These are phyloP conservation scores for Terana coerulea DNA, from an alignment of 768 basidiomycete genomes.

Conservation along the genomic window DNA sequence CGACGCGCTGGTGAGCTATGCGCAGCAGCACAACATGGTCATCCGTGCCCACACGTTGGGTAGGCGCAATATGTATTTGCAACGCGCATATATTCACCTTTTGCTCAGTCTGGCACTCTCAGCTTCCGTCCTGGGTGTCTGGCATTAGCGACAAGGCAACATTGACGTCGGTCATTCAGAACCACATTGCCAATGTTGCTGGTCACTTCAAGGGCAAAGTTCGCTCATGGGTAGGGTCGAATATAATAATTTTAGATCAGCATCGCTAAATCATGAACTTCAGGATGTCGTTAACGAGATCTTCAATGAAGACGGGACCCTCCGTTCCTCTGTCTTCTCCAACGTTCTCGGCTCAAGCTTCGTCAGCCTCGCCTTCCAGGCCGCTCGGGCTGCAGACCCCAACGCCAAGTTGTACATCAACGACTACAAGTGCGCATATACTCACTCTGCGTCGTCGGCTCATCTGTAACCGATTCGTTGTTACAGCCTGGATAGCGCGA, in stretches of 20 bases:
- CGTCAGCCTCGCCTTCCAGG: slow-evolving; percentile 48
- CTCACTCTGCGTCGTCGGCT: neutral
- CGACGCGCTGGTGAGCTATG: slow-evolving; percentile 30
- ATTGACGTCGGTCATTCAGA: slow-evolving; percentile 29
- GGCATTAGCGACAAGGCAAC: slow-evolving; percentile 23
- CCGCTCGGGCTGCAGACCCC: slow-evolving; percentile 46
- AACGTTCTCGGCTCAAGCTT: slow-evolving; percentile 48
- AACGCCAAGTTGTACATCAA: slow-evolving; percentile 45
- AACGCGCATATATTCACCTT: neutral
- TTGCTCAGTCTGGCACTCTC: slow-evolving; percentile 29
- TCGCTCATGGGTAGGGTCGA: slow-evolving; percentile 32
- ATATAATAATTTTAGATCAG: neutral
- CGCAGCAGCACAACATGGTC: slow-evolving; percentile 23
- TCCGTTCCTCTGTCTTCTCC: slow-evolving; percentile 44
- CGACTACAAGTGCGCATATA: slow-evolving; percentile 30
- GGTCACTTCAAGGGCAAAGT: slow-evolving; percentile 32
- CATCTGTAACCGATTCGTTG: neutral
- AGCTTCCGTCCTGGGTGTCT: slow-evolving; percentile 29
- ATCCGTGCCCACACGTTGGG: slow-evolving; percentile 31
- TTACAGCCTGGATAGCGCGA: slow-evolving; percentile 47
- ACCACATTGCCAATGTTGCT: slow-evolving; percentile 30
- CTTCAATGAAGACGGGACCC: slow-evolving; percentile 48
- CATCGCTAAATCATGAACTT: neutral
- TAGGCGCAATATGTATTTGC: neutral
- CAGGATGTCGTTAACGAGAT: slow-evolving; percentile 34